phyloP scores from a whole-genome alignment of 1,139 yeast species.

The Pichia kudriavzevii region DNA sequence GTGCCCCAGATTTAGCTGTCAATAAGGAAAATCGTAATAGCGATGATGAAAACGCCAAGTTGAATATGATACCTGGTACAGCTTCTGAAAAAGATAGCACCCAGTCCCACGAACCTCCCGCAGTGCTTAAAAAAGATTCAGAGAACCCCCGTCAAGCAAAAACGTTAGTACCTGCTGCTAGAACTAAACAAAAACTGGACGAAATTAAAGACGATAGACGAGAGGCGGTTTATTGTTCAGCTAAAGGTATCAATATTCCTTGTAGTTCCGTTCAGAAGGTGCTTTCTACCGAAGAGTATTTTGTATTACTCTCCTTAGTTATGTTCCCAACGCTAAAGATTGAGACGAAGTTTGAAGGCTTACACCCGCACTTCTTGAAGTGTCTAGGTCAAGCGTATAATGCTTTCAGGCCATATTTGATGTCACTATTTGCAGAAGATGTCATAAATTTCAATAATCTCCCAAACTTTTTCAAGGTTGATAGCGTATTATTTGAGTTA shows the following conservation, averaged over 20 bases:
- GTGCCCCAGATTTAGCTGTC: too few relatives aligned
- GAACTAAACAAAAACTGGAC: not conserved
- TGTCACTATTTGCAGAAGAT: constrained; percentile 16
- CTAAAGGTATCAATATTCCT: constrained; percentile 15
- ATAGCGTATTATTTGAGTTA: constrained; percentile 20
- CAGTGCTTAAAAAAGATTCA: too few relatives aligned
- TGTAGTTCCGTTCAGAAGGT: constrained; percentile 11
- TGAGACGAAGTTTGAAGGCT: constrained; percentile 3
- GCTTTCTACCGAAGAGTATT: constrained; percentile 14
- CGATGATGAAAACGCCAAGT: too few relatives aligned
- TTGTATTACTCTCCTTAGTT: constrained; percentile 13
- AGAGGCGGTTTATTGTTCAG: constrained; percentile 8
- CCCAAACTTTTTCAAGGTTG: constrained; percentile 20
- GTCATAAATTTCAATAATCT: constrained; percentile 18
- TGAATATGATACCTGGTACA: too few relatives aligned
- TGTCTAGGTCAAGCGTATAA: constrained; percentile 14
- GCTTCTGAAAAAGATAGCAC: too few relatives aligned
- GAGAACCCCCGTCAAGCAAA: too few relatives aligned
- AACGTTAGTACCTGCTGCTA: not conserved
- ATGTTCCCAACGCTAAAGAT: constrained; percentile 16
- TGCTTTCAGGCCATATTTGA: constrained; percentile 19
- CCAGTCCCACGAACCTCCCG: too few relatives aligned
- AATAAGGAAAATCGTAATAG: too few relatives aligned
- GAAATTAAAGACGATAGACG: constrained; percentile 8
- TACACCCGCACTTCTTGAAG: constrained; percentile 4